These are phyloP conservation scores for Aspergillus incahuasiensis DNA, from an alignment of 495 filamentous ascomycete genomes.

Conservation along the genomic window DNA sequence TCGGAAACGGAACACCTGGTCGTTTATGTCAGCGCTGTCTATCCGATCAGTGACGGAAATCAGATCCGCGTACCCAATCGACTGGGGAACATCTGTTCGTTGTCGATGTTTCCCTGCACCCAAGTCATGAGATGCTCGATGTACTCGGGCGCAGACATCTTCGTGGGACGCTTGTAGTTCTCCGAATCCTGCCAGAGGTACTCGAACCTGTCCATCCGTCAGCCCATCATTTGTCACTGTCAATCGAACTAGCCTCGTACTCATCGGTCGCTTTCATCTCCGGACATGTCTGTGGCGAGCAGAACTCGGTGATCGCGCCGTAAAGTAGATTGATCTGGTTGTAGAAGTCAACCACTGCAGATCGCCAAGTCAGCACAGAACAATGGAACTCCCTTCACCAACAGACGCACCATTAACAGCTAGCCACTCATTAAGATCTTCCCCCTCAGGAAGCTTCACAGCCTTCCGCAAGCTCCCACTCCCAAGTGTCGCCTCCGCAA, in stretches of 20 bases:
- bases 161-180: constrained; percentile 89
- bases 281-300: constrained; percentile 91
- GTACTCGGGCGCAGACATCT: constrained; percentile 96
- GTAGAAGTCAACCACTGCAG: constrained; percentile 95
- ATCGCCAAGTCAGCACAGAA: background rate
- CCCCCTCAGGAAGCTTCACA: constrained; percentile 92
- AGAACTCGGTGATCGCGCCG: constrained; percentile 98
- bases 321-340: constrained; percentile 99
- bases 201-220: constrained; percentile 64
- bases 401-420: constrained; percentile 79
- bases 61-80: constrained; percentile 61
- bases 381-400: background rate
- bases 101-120: constrained; percentile 93
- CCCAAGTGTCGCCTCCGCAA: constrained; percentile 93
- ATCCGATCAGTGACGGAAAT: background rate
- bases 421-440: constrained; percentile 96
- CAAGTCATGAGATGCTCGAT: constrained; percentile 97
- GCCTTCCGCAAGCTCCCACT: constrained; percentile 94
- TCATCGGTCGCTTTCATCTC: constrained; percentile 99
- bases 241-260: constrained; percentile 40
- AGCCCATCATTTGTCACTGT: background rate
- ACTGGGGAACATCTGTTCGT: constrained; percentile 90
- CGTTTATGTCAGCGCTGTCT: constrained; percentile 11
- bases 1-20: constrained; percentile 88
- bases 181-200: constrained; percentile 97